A percentile compares a stretch with the other conserved stretches of the same genome.
phyloP scores from a whole-genome alignment of 768 basidiomycete species.

The Tremella fuciformis region DNA sequence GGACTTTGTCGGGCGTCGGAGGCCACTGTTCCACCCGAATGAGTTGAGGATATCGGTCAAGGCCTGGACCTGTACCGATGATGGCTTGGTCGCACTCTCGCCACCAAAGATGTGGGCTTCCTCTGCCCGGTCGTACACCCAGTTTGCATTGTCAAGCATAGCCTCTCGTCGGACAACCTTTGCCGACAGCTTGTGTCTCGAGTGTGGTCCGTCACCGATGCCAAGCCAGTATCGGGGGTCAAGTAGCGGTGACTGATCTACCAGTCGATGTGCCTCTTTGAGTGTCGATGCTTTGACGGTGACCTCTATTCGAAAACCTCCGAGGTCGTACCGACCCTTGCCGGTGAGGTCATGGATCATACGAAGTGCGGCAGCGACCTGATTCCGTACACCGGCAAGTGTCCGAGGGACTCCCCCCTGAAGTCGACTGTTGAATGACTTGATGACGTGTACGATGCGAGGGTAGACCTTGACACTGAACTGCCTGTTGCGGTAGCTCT shows the following conservation, averaged over 20 bases:
- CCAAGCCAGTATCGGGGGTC: slow-evolving; percentile 20
- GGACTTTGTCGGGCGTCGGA: slow-evolving; percentile 16
- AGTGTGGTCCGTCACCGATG: not conserved
- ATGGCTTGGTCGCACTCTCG: not conserved
- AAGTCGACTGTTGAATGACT: slow-evolving; percentile 31
- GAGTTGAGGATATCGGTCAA: slow-evolving; percentile 23
- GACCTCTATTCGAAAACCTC: slow-evolving; percentile 32
- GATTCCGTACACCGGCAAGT: slow-evolving; percentile 7
- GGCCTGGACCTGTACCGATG: slow-evolving; percentile 12
- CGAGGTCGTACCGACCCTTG: slow-evolving; percentile 7
- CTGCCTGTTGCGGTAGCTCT: not conserved
- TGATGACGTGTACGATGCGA: slow-evolving; percentile 28
- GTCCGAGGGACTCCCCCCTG: slow-evolving; percentile 21
- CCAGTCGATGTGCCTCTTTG: slow-evolving; percentile 9
- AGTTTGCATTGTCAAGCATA: slow-evolving; percentile 28
- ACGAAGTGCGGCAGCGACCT: not conserved
- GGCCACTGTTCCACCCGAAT: slow-evolving; percentile 24
- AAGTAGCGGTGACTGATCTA: slow-evolving; percentile 14
- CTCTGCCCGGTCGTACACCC: slow-evolving; percentile 23
- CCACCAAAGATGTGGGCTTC: slow-evolving; percentile 14
- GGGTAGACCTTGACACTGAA: slow-evolving; percentile 30
- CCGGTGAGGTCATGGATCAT: slow-evolving; percentile 25
- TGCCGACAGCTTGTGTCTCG: not conserved
- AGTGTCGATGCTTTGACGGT: slow-evolving; percentile 20
- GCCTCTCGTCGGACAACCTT: not conserved